These are phyloP conservation scores for Nothophaeocryptopus gaeumannii DNA, from an alignment of 2,329 filamentous ascomycete genomes.

Conservation along the genomic window DNA sequence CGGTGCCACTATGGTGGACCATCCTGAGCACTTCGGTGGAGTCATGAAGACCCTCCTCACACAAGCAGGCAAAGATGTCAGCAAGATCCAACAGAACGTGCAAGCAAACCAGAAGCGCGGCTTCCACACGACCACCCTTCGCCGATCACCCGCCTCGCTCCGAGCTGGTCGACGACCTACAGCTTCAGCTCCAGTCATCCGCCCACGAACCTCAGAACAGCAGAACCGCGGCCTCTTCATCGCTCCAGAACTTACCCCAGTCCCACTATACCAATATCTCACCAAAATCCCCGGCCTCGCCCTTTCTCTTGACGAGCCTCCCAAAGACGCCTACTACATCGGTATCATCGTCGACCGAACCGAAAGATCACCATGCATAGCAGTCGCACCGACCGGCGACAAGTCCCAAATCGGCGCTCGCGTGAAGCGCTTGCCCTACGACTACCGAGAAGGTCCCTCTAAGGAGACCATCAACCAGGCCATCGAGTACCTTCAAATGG, in stretches of 20 bases:
- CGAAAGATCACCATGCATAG: conserved; percentile 60
- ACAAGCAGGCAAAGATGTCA: conserved; percentile 41
- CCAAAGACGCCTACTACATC: conserved; percentile 46
- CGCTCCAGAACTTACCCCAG: conserved; percentile 24
- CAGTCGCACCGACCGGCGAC: conserved; percentile 55
- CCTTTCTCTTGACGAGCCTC: conserved; percentile 25
- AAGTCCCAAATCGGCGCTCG: conserved; percentile 43
- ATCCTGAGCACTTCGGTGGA: conserved; percentile 71
- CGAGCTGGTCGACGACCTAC: conserved; percentile 19
- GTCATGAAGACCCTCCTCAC: conserved; percentile 62
- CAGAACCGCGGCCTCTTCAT: conserved; percentile 29
- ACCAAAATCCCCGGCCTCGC: conserved; percentile 27
- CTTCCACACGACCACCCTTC: conserved; percentile 39
- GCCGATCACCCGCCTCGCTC: conserved; percentile 16
- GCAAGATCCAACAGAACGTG: conserved; percentile 37
- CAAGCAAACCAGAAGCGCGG: conserved; percentile 47
- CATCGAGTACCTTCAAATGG: conserved; percentile 55
- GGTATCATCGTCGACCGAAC: conserved; percentile 65
- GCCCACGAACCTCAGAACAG: conserved; percentile 11
- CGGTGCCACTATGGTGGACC: conserved; percentile 68
- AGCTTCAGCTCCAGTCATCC: conserved; percentile 9
- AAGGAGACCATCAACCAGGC: conserved; percentile 41
- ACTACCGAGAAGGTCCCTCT: conserved; percentile 51
- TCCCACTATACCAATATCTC: conserved; percentile 31
- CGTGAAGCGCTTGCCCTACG: conserved; percentile 59